phyloP scores from a whole-genome alignment of 225 moss, liverwort and hornwort genomes.

The Marchantia paleacea region DNA sequence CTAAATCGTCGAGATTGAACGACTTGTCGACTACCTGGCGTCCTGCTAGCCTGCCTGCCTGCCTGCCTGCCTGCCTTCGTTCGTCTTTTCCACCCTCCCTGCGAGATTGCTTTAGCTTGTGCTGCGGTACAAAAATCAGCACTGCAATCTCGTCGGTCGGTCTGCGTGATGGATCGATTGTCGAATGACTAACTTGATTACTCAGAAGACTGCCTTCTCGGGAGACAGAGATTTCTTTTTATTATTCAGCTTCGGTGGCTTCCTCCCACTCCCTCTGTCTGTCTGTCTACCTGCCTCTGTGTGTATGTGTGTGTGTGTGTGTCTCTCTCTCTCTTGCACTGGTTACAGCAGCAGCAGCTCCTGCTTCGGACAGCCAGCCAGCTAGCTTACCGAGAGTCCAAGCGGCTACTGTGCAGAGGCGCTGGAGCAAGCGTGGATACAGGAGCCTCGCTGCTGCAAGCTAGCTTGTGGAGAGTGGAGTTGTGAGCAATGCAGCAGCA shows the following conservation, averaged over 20 bases:
- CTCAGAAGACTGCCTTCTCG: conserved; percentile 6
- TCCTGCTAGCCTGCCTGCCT: neutral
- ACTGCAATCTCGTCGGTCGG: conserved; percentile 12
- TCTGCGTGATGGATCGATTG: conserved; percentile 7
- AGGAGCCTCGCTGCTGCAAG: conserved; percentile 4
- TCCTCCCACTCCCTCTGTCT: neutral
- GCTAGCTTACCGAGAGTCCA: neutral
- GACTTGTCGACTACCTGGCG: neutral
- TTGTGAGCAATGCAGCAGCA: conserved; percentile 11
- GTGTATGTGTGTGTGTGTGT: too few relatives aligned
- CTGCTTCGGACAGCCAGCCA: conserved; percentile 17
- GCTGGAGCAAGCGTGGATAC: conserved; percentile 7
- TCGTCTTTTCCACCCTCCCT: neutral
- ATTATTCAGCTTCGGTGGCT: conserved; percentile 8
- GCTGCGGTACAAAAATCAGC: neutral
- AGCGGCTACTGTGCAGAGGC: neutral
- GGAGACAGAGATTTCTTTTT: neutral
- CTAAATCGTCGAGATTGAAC: neutral
- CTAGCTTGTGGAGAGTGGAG: neutral
- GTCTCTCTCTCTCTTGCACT: neutral
- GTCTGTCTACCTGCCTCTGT: neutral
- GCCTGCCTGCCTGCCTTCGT: neutral
- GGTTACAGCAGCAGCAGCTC: neutral
- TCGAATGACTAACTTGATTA: conserved; percentile 8
- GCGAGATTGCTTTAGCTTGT: conserved; percentile 9